Base-by-base conservation (phyloP, 78 protist species). In the Dictyostelium purpureum region DNA sequence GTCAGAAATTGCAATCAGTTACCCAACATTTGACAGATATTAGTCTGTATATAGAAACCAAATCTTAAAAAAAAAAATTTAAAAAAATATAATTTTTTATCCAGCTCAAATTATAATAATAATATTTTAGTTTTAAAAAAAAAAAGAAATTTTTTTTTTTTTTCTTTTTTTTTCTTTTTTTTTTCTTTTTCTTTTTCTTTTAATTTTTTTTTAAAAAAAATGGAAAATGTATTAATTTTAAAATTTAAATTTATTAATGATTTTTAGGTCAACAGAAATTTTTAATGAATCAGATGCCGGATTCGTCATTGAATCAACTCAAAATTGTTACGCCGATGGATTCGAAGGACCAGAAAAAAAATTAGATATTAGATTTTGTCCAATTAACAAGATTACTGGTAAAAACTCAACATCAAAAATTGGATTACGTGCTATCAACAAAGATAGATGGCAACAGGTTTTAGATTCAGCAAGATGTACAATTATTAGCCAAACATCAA, bases 261-360 rank as follows among this genome's bases (percentile, higher is more conserved):
- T 19, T 5, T 24, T n/a, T 11, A 63, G 71, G 71, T 63, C 71
- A 63, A 63, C 71, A 63, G 74, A 85, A 61, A 38, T 73, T 24
- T 85, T 85, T 37, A 85, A 85, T 45, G 92, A 85, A 73, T 59
- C 92, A 43, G 92, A 85, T 59, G 92, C 92, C 21, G 92, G 92
- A 11, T 75, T 75, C 52, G 16, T 47, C 16, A 18, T 4, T 38
- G 52, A 75, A 21, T 35, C 45, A 9, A 28, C 74, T 3, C 40
- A 69, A 7, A 28, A 79, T 51, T 33, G 42, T 37, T 70, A 45
- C 66, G 24, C 80, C 14, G 96, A 85, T 42, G 95, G 95, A n/a
- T 98, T 98, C 71, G 99, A 98, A 70, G 99, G 99, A 2, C 94
- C 97, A 28, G 99, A 98, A 87, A 98, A 98, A 95, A 96, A 94